These are phyloP conservation scores for Phaeodactylum tricornutum DNA, from an alignment of 108 stramenopile species.

Conservation along the genomic window DNA sequence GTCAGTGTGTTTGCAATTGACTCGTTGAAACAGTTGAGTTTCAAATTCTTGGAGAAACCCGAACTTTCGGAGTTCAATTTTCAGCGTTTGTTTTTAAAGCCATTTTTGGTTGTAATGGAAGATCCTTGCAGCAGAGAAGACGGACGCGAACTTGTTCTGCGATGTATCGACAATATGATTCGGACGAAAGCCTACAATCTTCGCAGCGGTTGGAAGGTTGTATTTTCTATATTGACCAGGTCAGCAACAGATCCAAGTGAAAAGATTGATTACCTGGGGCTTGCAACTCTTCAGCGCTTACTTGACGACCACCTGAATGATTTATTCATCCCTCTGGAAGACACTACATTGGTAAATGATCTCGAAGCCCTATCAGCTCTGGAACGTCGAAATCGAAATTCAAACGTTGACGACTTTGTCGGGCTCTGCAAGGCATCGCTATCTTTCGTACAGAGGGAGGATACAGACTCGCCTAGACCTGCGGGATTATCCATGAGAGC, in stretches of 20 bases:
- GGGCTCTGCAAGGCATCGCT: conserved; percentile 65
- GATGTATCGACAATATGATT: conserved; percentile 81
- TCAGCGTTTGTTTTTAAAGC: conserved; percentile 89
- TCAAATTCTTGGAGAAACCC: conserved; percentile 96
- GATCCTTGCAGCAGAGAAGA: conserved; percentile 53
- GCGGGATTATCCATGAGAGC: conserved; percentile 81
- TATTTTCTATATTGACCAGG: conserved; percentile 65
- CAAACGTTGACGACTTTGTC: conserved; percentile 80
- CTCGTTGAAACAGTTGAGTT: conserved; percentile 93
- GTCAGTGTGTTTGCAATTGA: conserved; percentile 97
- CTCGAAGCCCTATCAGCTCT: conserved; percentile 17
- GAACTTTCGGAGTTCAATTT: conserved; percentile 96
- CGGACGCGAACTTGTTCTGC: conserved; percentile 70
- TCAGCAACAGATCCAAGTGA: conserved; percentile 56
- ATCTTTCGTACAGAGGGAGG: conserved; percentile 54
- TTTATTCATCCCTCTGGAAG: conserved; percentile 29
- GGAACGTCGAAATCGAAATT: conserved; percentile 44
- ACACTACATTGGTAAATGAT: conserved; percentile 4
- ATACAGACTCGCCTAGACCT: conserved; percentile 36
- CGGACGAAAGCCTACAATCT: conserved; percentile 67
- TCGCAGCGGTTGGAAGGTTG: conserved; percentile 85
- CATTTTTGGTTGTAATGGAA: conserved; percentile 82
- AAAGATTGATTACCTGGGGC: conserved; percentile 49
- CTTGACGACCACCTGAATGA: conserved; percentile 75
- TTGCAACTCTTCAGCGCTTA: conserved; percentile 71